A percentile compares a stretch with the other conserved stretches of the same genome.
These are phyloP conservation scores for Stagonosporopsis vannaccii DNA, from an alignment of 2,329 filamentous ascomycete genomes.

Conservation along the genomic window DNA sequence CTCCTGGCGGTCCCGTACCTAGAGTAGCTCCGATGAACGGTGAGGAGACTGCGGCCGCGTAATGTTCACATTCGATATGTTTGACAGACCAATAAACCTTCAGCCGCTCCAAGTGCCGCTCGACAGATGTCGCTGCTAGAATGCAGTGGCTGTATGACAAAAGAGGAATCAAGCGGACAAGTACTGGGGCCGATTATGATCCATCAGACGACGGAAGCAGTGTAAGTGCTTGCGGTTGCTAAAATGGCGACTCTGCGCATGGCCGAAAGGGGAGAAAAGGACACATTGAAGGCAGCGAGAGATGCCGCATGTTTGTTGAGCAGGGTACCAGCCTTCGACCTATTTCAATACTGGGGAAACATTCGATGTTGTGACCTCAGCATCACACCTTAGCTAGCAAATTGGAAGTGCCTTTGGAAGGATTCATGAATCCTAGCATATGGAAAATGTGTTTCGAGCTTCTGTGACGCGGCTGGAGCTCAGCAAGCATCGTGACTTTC, in stretches of 20 bases:
- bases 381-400: background rate
- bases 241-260: background rate
- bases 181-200: background rate
- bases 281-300: background rate
- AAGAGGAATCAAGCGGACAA: background rate
- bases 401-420: background rate
- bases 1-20: conserved; percentile 75
- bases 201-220: background rate
- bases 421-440: background rate
- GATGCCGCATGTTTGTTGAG: background rate
- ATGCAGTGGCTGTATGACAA: conserved; percentile 4
- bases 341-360: background rate
- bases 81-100: background rate
- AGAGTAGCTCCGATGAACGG: conserved; percentile 57
- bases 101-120: background rate
- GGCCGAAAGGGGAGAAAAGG: background rate
- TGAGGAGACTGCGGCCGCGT: conserved; percentile 30
- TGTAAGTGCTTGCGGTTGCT: background rate
- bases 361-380: background rate
- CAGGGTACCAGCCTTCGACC: background rate
- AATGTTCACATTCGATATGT: background rate
- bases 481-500: conserved; percentile 11
- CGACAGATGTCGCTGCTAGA: background rate
- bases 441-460: background rate
- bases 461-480: background rate